Evolutionary conservation across 2,329 filamentous ascomycete species (phyloP).

Genomic region (Phoma sp.): DNA sequence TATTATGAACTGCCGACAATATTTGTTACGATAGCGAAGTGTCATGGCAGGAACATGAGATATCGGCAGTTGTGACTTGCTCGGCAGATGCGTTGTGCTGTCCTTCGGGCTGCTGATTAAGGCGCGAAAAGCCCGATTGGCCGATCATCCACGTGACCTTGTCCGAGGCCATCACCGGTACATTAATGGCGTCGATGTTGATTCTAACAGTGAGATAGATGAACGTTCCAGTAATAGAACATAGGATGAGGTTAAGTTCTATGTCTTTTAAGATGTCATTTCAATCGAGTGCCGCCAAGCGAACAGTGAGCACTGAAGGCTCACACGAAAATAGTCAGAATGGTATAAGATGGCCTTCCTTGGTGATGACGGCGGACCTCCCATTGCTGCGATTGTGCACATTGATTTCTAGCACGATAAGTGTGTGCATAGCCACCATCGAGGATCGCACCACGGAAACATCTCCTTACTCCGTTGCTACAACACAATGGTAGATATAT

Average conservation of each 20-base stretch:
- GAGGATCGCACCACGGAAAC: too few relatives aligned
- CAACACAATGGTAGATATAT: not conserved
- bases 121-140: slow-evolving; percentile 1
- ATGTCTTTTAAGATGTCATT: too few relatives aligned
- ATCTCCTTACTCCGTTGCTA: not conserved
- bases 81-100: slow-evolving; percentile 16
- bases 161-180: not conserved
- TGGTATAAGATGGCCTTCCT: too few relatives aligned
- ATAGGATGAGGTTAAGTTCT: too few relatives aligned
- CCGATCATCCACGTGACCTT: slow-evolving; percentile 6
- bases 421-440: too few relatives aligned
- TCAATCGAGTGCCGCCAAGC: too few relatives aligned
- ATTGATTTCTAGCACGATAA: too few relatives aligned
- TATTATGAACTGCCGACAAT: slow-evolving; percentile 13
- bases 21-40: not conserved
- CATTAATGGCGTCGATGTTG: not conserved
- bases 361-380: too few relatives aligned
- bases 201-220: not conserved
- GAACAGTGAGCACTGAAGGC: too few relatives aligned
- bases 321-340: too few relatives aligned
- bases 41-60: slow-evolving; percentile 1
- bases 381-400: too few relatives aligned
- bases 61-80: slow-evolving; percentile 16
- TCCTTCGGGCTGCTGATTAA: not conserved
- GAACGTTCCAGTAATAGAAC: too few relatives aligned